Base-by-base conservation (phyloP, 345 rosid species). In the Rubroshorea leprosula region DNA sequence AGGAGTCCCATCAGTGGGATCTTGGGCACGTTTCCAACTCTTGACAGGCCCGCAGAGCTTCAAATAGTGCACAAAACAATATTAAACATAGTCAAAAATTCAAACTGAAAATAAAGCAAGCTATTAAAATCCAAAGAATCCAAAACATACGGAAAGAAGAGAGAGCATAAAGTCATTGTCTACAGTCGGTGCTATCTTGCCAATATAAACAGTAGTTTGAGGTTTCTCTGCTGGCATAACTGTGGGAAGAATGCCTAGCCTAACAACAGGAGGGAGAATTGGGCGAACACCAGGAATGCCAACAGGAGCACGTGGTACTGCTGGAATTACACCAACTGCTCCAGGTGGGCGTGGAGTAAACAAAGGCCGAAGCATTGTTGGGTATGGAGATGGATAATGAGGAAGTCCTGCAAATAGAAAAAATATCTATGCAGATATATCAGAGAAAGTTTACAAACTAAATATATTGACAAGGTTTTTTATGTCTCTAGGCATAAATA, bases 41-140 rank as follows among this genome's bases (percentile, higher is more conserved):
- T 87, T 87, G 68, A 93, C 90, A 41, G 90, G 85, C 57, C 99
- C 97, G 78, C 99, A 93, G 51, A 87, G 65, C 99, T 89, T 66
- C 75, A 72, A 54, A 58, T 59, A 68, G 44, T 35, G 54, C 29
- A 62, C 48, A 24, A 45, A 46, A 20, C 8, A 35, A 49, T n/a
- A 50, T 39, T 49, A 56, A 3, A 29, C 19, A 48, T 13, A 17
- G 26, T 1, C 41, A 16, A 27, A 55, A 48, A 31, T 17, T 26
- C 14, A 23, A 35, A 6, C 19, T 15, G 19, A 41, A 58, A 24
- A 44, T 60, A 46, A 55, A 64, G 25, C 10, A 54, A 6, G 21
- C 47, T 1, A 26, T 41, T 39, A 43, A 18, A 38, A 50, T 55
- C 61, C 7, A 35, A 35, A 35, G 41, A 35, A 35, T 35, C 11